These are phyloP conservation scores for Aureobasidium sp. DNA, from an alignment of 2,329 filamentous ascomycete genomes.

Conservation along the genomic window DNA sequence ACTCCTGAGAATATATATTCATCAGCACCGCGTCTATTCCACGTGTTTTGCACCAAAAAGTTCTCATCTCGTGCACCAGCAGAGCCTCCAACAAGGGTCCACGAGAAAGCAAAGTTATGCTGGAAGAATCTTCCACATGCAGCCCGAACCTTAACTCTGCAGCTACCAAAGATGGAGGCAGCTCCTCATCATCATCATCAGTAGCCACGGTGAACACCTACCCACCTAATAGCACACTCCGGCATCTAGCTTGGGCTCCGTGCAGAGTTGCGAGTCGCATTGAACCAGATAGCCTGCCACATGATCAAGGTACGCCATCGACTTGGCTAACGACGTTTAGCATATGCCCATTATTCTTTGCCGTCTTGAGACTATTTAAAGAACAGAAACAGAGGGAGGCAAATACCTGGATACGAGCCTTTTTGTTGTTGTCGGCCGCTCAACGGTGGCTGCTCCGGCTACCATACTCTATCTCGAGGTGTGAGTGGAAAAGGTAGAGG, in stretches of 20 bases:
- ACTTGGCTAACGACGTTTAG: neutral
- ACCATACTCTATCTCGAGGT: neutral
- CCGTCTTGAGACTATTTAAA: neutral
- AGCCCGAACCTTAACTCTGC: neutral
- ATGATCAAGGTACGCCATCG: neutral
- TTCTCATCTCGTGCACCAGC: neutral
- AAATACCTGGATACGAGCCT: neutral
- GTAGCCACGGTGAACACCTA: neutral
- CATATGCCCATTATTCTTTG: neutral
- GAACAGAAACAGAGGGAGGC: neutral
- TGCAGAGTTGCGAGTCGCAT: neutral
- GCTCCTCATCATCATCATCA: neutral
- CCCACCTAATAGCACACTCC: neutral
- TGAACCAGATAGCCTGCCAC: neutral
- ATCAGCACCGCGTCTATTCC: neutral
- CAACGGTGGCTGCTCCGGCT: slow-evolving; percentile 9
- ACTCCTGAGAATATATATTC: neutral
- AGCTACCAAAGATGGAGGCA: neutral
- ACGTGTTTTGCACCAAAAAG: neutral
- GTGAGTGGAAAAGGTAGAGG: neutral
- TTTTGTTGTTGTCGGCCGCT: neutral
- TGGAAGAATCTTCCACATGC: neutral
- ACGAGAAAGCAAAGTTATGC: neutral
- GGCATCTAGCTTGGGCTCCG: neutral
- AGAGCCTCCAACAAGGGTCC: neutral